These are phyloP conservation scores for Trametes meyenii DNA, from an alignment of 768 basidiomycete genomes.

Conservation along the genomic window DNA sequence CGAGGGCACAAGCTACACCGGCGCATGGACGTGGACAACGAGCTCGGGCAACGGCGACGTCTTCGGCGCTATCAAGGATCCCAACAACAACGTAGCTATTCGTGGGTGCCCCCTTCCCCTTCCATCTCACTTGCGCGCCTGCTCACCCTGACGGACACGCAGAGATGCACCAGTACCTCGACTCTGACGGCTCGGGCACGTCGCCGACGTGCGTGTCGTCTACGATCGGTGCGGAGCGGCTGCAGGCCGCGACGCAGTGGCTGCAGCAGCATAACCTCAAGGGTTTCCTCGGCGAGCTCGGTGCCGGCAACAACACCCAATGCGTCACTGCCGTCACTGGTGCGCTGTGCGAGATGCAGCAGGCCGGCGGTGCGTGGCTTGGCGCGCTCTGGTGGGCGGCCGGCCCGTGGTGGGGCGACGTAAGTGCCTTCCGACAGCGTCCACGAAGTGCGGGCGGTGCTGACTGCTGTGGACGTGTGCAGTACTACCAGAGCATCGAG, in stretches of 20 bases:
- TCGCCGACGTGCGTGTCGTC: constrained; percentile 54
- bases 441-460: background rate
- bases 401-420: constrained; percentile 62
- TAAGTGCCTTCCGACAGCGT: constrained; percentile 35
- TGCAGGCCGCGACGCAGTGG: constrained; percentile 59
- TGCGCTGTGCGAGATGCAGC: constrained; percentile 61
- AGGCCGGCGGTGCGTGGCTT: constrained; percentile 53
- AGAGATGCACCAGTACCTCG: constrained; percentile 77
- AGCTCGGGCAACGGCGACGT: constrained; percentile 58
- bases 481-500: constrained; percentile 66
- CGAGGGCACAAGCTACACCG: constrained; percentile 53
- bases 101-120: constrained; percentile 36
- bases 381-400: constrained; percentile 63
- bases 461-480: background rate
- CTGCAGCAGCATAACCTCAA: constrained; percentile 60
- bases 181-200: constrained; percentile 64
- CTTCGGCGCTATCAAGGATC: constrained; percentile 56
- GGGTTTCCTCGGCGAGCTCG: constrained; percentile 68
- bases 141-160: constrained; percentile 1
- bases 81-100: constrained; percentile 63
- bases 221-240: constrained; percentile 61
- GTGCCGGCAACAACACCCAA: constrained; percentile 45
- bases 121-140: background rate
- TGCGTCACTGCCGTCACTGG: constrained; percentile 55
- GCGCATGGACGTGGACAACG: constrained; percentile 63